Evolutionary conservation across 176 grass and related monocot species (phyloP).

Genomic region (Eleusine indica): DNA sequence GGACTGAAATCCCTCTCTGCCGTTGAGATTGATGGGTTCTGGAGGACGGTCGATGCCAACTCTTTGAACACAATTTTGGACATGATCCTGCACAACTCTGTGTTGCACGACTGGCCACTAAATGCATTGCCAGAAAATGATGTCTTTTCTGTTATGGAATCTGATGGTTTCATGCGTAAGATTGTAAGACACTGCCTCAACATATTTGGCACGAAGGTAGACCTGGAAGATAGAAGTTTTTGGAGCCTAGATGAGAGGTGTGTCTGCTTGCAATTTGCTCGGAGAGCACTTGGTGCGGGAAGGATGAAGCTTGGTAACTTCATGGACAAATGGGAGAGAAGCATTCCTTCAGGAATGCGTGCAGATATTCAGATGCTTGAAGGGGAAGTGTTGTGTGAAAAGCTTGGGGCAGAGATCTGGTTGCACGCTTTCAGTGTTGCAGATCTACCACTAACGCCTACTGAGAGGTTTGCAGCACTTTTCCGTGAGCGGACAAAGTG

Average conservation of each 20-base stretch:
- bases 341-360: slow-evolving; percentile 69
- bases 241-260: slow-evolving; percentile 74
- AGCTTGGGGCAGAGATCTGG: slow-evolving; percentile 81
- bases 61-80: slow-evolving; percentile 66
- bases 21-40: slow-evolving; percentile 81
- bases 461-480: slow-evolving; percentile 67
- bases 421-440: slow-evolving; percentile 73
- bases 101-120: slow-evolving; percentile 85
- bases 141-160: slow-evolving; percentile 66
- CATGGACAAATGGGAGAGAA: slow-evolving; percentile 39
- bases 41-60: slow-evolving; percentile 67
- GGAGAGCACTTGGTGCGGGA: slow-evolving; percentile 35
- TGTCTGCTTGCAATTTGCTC: slow-evolving; percentile 75
- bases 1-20: slow-evolving; percentile 67
- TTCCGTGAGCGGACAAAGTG: slow-evolving; percentile 75
- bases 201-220: slow-evolving; percentile 66
- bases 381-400: slow-evolving; percentile 85
- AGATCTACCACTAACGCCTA: slow-evolving; percentile 64
- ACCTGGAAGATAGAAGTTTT: slow-evolving; percentile 36
- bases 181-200: slow-evolving; percentile 69
- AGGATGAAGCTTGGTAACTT: slow-evolving; percentile 62
- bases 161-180: slow-evolving; percentile 66
- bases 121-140: slow-evolving; percentile 65
- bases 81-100: slow-evolving; percentile 80
- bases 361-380: slow-evolving; percentile 83